Base-by-base conservation (phyloP, 2,329 filamentous ascomycete genomes). In the Botrytis cinerea region DNA sequence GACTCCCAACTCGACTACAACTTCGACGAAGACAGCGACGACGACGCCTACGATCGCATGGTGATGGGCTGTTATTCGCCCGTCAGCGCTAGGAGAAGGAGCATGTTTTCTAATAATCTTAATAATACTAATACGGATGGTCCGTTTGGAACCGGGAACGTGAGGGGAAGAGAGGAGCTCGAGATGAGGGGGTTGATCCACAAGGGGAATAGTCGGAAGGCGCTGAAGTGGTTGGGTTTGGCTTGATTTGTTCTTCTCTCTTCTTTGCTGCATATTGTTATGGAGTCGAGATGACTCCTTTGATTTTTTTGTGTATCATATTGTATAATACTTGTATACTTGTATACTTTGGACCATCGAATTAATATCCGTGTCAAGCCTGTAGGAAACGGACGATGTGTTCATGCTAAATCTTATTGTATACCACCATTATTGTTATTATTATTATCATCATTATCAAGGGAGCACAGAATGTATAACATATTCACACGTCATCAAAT, bases 161-260 rank as follows among this genome's bases (percentile, higher is more conserved):
- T 9, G 35, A 43, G 60, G 54, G 68, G 70, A n/a, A 59, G 28
- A 57, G 73, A 67, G 73, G 67, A 61, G 54, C 48, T 70, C 67
- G 68, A 69, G 35, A 71, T 35, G n/a, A 61, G 72, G 62, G 45
- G 45, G 0, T 54, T 54, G 48, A 14, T 57, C 7, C 51, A 57
- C 4, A 77, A 76, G 63, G 75, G 76, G 73, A 78, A 78, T 76
- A 80, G 76, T 60, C 79, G 78, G 70, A 83, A 84, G 77, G 82
- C 82, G 25, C 73, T 83, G 73, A 81, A 79, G 75, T 83, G 81
- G 81, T 77, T 84, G 60, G 82, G 82, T 6, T 76, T 81, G 46
- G 77, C 78, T 72, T 81, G 73, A 77, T 32, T 18, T 10, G 16
- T 40, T n/a, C 9, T 14, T 38, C 20, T 35, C 8, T 35, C 18